phyloP scores from a whole-genome alignment of 2,329 filamentous ascomycete species.

The Fusarium domesticum region DNA sequence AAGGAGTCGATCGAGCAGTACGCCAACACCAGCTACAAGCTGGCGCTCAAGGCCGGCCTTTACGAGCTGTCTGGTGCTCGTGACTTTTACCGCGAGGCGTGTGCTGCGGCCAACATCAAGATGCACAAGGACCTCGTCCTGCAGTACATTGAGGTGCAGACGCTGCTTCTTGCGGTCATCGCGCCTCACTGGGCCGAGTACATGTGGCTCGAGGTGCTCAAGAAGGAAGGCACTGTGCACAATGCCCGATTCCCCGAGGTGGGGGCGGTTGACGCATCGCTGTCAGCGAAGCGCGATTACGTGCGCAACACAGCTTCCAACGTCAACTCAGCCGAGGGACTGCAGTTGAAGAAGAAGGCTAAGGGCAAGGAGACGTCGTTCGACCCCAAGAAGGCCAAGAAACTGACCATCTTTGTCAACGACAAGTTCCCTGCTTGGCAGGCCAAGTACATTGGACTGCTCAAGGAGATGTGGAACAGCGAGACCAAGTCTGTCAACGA shows the following conservation, averaged over 20 bases:
- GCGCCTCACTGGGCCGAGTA: conserved; percentile 94
- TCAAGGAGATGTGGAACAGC: conserved; percentile 67
- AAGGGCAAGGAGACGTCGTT: conserved; percentile 87
- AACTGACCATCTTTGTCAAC: conserved; percentile 80
- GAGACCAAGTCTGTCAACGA: conserved; percentile 65
- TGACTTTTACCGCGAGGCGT: conserved; percentile 86
- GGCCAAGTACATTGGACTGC: conserved; percentile 79
- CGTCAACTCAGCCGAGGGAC: conserved; percentile 76
- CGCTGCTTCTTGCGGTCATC: conserved; percentile 76
- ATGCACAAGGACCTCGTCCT: conserved; percentile 81
- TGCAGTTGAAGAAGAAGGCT: conserved; percentile 80
- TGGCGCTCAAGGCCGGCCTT: conserved; percentile 79
- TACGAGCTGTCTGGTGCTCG: conserved; percentile 89
- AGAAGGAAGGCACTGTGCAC: conserved; percentile 74
- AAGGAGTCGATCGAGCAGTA: conserved; percentile 77
- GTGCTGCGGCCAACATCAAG: conserved; percentile 70
- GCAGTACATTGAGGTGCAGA: conserved; percentile 83
- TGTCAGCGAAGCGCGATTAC: conserved; percentile 80
- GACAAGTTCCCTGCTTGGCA: conserved; percentile 86
- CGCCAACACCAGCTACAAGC: conserved; percentile 69
- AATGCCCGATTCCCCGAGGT: conserved; percentile 59
- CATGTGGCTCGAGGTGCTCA: conserved; percentile 88
- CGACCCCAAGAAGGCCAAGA: conserved; percentile 89
- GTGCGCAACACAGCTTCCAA: conserved; percentile 71
- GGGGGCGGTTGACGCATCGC: conserved; percentile 59